Evolutionary conservation across 164 flowering plant species (phyloP), one percentile per base, ranked within the genome.

Genomic region (Aristolochia fimbriata): DNA sequence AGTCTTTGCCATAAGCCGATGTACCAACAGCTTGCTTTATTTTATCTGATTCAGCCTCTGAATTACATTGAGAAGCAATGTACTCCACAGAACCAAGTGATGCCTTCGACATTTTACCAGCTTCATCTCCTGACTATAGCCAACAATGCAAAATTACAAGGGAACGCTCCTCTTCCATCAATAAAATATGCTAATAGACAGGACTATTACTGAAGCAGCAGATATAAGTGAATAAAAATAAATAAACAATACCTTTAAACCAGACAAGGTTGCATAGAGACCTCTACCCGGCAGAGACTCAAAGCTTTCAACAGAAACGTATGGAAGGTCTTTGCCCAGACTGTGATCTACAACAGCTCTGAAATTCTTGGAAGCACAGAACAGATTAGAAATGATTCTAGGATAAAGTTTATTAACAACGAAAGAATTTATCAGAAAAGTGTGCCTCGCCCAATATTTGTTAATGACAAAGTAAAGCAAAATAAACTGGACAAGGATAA

Each of bases 301-400:
- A 65, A 88, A 90, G 68, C 75, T 88, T 75, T 93, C 92, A 69
- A 93, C 78, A 57, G 83, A 74, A 65, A 93, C 74, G 64, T 85
- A 68, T 68, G 99, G 99, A 53, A 93, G 92, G 62, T 90, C 96
- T 73, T 84, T 79, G 47, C 92, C 99, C 47, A 72, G 51, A 72
- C 94, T 86, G 72, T 93, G 97, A 70, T 85, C 96, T 19, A 93
- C 86, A 64, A 93, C 92, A 66, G 99, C 99, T 80, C 97, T 90
- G 88, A 72, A 37, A 78, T 13, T 51, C 51, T 58, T 65, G 63
- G 55, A 78, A 57, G 43, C 49, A 74, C 70, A 47, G 7, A 58
- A 50, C 21, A 62, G 41, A 23, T 51, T 15, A 45, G 46, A 43
- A 53, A 62, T 41, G n/a, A 6, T 15, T 30, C 43, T 37, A 37